A percentile compares a stretch with the other conserved stretches of the same genome.
Conservation (phyloP, 139 green algal genomes). For the Pleodorina starrii region DNA sequence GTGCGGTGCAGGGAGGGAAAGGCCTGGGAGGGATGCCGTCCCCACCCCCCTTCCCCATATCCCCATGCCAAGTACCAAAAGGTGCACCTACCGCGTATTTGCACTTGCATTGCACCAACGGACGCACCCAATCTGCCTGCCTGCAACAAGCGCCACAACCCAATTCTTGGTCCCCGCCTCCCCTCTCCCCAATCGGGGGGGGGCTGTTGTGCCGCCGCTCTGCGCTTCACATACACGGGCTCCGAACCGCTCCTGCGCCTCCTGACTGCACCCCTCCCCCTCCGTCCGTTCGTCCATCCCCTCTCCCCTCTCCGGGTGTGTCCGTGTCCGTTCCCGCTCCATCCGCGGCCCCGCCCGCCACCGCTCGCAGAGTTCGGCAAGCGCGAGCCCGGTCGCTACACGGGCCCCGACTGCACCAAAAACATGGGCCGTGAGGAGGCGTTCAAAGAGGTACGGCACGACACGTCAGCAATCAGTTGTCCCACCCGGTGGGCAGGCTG, state of each 20-base stretch:
- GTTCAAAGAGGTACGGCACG: conserved; percentile 5
- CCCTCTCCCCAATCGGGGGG: not conserved
- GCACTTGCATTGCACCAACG: not conserved
- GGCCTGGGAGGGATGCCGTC: too few relatives aligned
- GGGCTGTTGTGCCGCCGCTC: too few relatives aligned
- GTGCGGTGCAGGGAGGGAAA: too few relatives aligned
- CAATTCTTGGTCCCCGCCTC: not conserved
- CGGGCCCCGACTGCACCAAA: conserved; percentile 27
- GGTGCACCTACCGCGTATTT: too few relatives aligned
- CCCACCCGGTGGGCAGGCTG: too few relatives aligned
- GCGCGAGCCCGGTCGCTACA: conserved; percentile 26
- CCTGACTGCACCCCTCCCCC: too few relatives aligned
- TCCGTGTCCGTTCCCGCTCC: not conserved
- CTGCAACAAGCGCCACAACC: not conserved
- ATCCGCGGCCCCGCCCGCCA: not conserved
- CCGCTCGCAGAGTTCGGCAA: conserved; percentile 37
- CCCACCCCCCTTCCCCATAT: too few relatives aligned
- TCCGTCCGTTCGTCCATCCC: too few relatives aligned
- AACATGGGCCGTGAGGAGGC: not conserved
- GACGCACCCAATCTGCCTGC: not conserved
- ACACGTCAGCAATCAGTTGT: too few relatives aligned
- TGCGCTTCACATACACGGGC: too few relatives aligned
- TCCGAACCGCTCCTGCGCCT: too few relatives aligned
- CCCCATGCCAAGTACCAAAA: too few relatives aligned
- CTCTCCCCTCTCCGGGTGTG: not conserved